Conservation (phyloP, 1,284 basidiomycete species). For the Ustilago sp. region DNA sequence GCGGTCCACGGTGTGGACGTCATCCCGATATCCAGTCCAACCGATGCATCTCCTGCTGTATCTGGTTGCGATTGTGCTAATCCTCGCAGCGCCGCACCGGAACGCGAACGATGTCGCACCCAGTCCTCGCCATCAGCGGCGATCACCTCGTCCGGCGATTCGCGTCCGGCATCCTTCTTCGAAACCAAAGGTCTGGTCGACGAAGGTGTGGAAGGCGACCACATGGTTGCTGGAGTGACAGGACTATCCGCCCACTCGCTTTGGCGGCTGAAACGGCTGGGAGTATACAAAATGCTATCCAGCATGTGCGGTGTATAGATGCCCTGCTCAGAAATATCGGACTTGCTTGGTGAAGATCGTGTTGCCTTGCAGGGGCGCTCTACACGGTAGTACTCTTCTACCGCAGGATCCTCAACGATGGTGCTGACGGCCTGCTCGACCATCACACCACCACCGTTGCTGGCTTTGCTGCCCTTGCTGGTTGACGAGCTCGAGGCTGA, state of each 20-base stretch:
- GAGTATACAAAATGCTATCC: slow-evolving; percentile 12
- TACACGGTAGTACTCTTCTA: slow-evolving; percentile 20
- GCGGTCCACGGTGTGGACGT: slow-evolving; percentile 17
- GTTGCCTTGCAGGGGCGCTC: slow-evolving; percentile 18
- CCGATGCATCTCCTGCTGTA: slow-evolving; percentile 10
- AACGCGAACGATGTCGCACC: slow-evolving; percentile 8
- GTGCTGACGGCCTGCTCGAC: slow-evolving; percentile 40
- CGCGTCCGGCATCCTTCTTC: not conserved
- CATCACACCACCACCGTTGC: slow-evolving; percentile 21
- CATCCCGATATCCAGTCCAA: slow-evolving; percentile 28
- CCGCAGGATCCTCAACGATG: slow-evolving; percentile 29
- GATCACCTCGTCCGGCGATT: not conserved
- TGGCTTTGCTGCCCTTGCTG: slow-evolving; percentile 19
- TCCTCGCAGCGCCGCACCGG: slow-evolving; percentile 11
- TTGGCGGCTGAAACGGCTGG: slow-evolving; percentile 6
- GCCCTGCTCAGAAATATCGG: slow-evolving; percentile 13
- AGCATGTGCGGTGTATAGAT: slow-evolving; percentile 11
- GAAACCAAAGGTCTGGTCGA: slow-evolving; percentile 7
- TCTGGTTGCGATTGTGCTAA: not conserved
- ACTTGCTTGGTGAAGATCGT: slow-evolving; percentile 8
- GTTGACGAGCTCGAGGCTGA: slow-evolving; percentile 1
- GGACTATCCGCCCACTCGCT: slow-evolving; percentile 23
- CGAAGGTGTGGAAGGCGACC: slow-evolving; percentile 24
- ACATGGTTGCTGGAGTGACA: slow-evolving; percentile 19
- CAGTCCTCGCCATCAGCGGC: not conserved